Percentiles rank a stretch among this genome's conserved stretches.
phyloP scores from a whole-genome alignment of 2,329 filamentous ascomycete species.

The Cylindrodendrum hubeiense region DNA sequence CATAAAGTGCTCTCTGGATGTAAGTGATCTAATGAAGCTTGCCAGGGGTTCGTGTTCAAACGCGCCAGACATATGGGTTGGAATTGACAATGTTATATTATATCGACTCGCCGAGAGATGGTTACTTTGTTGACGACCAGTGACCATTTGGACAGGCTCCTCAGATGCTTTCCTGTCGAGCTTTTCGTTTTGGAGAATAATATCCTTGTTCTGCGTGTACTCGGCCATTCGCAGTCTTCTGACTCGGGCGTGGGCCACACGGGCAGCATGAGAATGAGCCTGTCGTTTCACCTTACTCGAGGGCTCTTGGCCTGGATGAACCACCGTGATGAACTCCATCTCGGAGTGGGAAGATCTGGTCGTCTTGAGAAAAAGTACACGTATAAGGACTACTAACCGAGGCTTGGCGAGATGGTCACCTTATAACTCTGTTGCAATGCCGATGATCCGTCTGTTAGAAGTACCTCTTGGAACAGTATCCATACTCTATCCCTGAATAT shows the following conservation, averaged over 20 bases:
- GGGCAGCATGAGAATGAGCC: conserved; percentile 29
- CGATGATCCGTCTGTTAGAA: no score
- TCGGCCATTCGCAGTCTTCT: conserved; percentile 12
- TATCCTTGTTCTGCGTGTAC: no score
- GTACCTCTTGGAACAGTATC: no score
- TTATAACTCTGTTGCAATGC: not conserved
- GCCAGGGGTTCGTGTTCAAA: conserved; percentile 31
- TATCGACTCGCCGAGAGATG: not conserved
- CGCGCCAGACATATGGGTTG: conserved; percentile 6
- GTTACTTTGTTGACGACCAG: not conserved
- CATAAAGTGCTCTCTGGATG: conserved; percentile 16
- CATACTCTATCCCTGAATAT: no score
- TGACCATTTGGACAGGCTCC: no score
- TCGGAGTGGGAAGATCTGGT: not conserved
- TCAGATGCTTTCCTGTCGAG: no score
- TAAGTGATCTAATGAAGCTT: conserved; percentile 21
- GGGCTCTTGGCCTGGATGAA: conserved; percentile 3
- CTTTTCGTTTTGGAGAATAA: not conserved
- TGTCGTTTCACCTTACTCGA: conserved; percentile 18
- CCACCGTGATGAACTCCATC: conserved; percentile 29
- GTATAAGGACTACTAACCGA: not conserved
- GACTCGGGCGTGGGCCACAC: conserved; percentile 23
- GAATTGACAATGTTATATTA: not conserved
- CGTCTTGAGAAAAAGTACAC: not conserved
- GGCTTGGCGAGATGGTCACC: not conserved